Percentiles rank a stretch among this genome's conserved stretches.
These are phyloP conservation scores for Saccharomyces hybrid DNA, from an alignment of 1,139 yeast genomes.

Conservation along the genomic window DNA sequence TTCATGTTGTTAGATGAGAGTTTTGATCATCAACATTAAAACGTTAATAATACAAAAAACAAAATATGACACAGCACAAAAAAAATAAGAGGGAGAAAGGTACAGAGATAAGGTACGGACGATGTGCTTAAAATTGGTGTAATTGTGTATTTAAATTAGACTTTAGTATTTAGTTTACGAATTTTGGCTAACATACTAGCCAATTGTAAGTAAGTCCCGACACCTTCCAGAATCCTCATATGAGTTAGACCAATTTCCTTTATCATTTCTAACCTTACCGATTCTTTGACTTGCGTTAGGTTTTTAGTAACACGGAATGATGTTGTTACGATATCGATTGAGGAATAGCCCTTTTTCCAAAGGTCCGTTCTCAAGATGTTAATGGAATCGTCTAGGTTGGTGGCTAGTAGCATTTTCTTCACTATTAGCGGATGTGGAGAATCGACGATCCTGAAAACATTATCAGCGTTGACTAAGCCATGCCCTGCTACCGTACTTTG, in stretches of 20 bases:
- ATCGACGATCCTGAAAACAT: conserved; percentile 92
- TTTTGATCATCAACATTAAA: not conserved
- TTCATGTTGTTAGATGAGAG: not conserved
- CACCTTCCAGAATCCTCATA: conserved; percentile 90
- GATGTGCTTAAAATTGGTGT: no score
- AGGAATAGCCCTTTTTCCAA: conserved; percentile 89
- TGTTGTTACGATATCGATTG: conserved; percentile 87
- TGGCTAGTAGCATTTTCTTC: conserved; percentile 59
- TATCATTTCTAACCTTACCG: conserved; percentile 62
- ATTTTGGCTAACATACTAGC: conserved; percentile 72
- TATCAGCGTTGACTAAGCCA: conserved; percentile 79
- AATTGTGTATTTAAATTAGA: conserved; percentile 30
- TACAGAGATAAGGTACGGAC: conserved; percentile 14
- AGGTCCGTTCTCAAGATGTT: conserved; percentile 51
- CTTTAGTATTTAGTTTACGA: conserved; percentile 16
- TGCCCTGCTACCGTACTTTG: conserved; percentile 95
- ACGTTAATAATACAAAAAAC: not conserved
- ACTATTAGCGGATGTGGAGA: conserved; percentile 92
- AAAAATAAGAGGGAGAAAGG: not conserved
- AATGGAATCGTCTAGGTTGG: conserved; percentile 62
- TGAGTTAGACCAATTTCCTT: conserved; percentile 85
- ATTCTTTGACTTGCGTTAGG: conserved; percentile 59
- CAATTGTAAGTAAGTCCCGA: conserved; percentile 75
- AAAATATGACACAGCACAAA: not conserved
- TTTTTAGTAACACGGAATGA: conserved; percentile 82